These are phyloP conservation scores for Aspergillus terreus DNA, from an alignment of 2,329 filamentous ascomycete genomes.

Conservation along the genomic window DNA sequence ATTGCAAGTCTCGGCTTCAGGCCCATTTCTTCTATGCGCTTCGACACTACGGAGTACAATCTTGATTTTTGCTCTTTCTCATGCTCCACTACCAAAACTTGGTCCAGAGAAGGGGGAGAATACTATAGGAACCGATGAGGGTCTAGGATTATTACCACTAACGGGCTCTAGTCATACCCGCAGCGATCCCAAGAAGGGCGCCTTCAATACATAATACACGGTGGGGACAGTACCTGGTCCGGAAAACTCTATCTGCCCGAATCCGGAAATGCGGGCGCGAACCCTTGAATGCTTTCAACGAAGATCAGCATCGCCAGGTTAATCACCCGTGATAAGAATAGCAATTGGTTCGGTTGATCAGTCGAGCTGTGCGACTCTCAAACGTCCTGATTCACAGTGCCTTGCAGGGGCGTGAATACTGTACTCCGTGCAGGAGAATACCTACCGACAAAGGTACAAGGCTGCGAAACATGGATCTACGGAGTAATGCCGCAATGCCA, in stretches of 20 bases:
- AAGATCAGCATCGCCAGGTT: conserved; percentile 9
- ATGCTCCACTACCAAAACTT: background rate
- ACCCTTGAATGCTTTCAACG: conserved; percentile 9
- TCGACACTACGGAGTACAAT: too few relatives aligned
- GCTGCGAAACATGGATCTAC: background rate
- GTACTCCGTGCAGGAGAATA: background rate
- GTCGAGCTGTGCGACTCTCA: background rate
- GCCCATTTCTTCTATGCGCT: background rate
- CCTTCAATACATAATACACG: conserved; percentile 2
- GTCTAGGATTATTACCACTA: conserved; percentile 3
- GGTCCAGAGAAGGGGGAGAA: background rate
- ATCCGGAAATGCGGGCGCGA: conserved; percentile 12
- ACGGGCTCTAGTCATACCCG: conserved; percentile 2
- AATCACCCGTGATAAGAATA: background rate
- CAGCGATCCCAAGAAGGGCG: conserved; percentile 9
- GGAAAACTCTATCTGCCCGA: conserved; percentile 18
- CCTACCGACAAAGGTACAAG: too few relatives aligned
- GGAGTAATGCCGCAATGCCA: too few relatives aligned
- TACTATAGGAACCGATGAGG: background rate
- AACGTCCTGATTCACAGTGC: too few relatives aligned
- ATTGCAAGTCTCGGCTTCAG: background rate
- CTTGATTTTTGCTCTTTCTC: background rate
- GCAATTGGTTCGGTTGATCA: background rate
- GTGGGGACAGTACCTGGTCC: conserved; percentile 13
- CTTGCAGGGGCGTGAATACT: background rate